phyloP scores from a whole-genome alignment of 352 stramenopile genomes.

The Globisporangium nunn region DNA sequence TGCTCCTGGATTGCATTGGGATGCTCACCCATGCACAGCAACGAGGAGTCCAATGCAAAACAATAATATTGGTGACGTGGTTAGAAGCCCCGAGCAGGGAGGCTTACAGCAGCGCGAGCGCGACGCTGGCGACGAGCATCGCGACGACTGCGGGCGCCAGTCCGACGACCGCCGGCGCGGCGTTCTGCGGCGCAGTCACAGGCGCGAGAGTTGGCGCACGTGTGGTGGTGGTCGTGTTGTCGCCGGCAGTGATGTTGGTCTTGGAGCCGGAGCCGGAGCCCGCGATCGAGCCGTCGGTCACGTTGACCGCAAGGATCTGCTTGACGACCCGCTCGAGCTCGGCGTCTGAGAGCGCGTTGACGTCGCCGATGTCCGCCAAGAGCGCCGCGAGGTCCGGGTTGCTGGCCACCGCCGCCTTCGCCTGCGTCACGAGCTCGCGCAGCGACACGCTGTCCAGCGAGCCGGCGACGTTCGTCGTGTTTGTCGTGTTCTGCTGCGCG shows the following conservation, averaged over 20 bases:
- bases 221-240: not conserved
- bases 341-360: slow-evolving; percentile 7
- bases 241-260: not conserved
- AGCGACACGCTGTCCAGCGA: slow-evolving; percentile 7
- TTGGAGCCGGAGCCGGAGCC: not conserved
- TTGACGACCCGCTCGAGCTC: slow-evolving; percentile 6
- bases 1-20: too few species aligned
- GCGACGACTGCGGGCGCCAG: slow-evolving; percentile 5
- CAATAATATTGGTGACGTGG: not conserved
- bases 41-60: not conserved
- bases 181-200: not conserved
- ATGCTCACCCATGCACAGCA: not conserved
- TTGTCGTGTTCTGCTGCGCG: not conserved
- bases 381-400: slow-evolving; percentile 12
- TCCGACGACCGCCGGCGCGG: not conserved
- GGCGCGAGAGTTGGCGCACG: slow-evolving; percentile 1
- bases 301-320: slow-evolving; percentile 4
- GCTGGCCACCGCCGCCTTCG: slow-evolving; percentile 4
- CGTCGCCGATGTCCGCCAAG: slow-evolving; percentile 6
- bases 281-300: not conserved
- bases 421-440: slow-evolving; percentile 9
- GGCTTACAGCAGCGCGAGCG: slow-evolving; percentile 7
- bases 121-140: slow-evolving; percentile 4
- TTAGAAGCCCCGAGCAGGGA: too few species aligned
- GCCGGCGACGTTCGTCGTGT: not conserved